These are phyloP conservation scores for Alternaria alternata DNA, from an alignment of 2,329 filamentous ascomycete genomes.

Conservation along the genomic window DNA sequence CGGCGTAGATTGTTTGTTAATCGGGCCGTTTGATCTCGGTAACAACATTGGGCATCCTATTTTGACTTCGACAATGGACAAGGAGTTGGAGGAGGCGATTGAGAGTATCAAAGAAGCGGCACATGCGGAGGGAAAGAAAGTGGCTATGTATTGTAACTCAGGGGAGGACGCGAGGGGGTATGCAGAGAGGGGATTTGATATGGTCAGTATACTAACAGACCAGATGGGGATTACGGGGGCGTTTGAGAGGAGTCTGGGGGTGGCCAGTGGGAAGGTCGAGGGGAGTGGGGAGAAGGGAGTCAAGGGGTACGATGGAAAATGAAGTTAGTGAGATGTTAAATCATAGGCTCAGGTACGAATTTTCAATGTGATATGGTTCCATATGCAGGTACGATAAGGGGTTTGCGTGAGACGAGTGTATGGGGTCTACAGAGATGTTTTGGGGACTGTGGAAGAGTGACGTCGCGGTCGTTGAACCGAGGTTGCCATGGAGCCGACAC, in stretches of 20 bases:
- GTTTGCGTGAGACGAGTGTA: not conserved
- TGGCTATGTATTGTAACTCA: conserved; percentile 63
- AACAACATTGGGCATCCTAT: conserved; percentile 66
- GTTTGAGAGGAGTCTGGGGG: conserved; percentile 47
- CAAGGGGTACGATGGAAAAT: conserved; percentile 35
- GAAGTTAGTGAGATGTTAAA: not conserved
- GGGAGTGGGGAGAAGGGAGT: conserved; percentile 22
- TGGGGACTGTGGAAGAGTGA: too few species aligned
- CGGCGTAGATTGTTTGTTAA: conserved; percentile 62
- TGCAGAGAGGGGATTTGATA: conserved; percentile 63
- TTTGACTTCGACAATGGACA: conserved; percentile 55
- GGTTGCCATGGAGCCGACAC: too few species aligned
- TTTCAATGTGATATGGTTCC: not conserved
- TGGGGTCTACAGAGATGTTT: not conserved
- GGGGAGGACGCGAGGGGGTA: conserved; percentile 62
- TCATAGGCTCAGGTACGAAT: too few species aligned
- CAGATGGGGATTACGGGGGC: conserved; percentile 55
- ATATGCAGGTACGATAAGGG: not conserved
- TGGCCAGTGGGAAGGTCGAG: conserved; percentile 40
- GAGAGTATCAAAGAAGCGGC: conserved; percentile 61
- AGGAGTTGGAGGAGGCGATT: conserved; percentile 62
- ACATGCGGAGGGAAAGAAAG: conserved; percentile 61
- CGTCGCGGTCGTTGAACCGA: too few species aligned
- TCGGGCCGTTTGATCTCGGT: conserved; percentile 65
- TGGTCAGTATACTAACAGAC: conserved; percentile 59